A percentile compares a stretch with the other conserved stretches of the same genome.
phyloP scores from a whole-genome alignment of 495 filamentous ascomycete species.

The Aspergillus hancockii region DNA sequence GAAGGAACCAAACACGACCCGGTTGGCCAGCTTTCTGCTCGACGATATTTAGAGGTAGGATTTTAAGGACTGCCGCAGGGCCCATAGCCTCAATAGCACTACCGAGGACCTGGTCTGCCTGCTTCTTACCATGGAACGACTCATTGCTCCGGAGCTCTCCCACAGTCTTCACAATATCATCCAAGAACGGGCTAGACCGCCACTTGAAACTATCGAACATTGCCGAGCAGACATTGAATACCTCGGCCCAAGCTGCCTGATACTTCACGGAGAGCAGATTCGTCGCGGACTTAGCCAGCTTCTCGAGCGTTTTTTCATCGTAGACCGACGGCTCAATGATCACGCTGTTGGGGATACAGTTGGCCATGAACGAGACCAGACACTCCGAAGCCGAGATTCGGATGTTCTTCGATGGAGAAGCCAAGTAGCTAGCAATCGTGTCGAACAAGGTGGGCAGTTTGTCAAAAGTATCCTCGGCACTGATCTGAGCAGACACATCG shows the following conservation, averaged over 20 bases:
- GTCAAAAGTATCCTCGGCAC: constrained; percentile 82
- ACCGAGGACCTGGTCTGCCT: constrained; percentile 85
- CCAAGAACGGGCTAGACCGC: constrained; percentile 75
- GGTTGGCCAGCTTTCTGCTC: constrained; percentile 73
- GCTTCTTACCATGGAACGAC: constrained; percentile 90
- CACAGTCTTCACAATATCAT: constrained; percentile 69
- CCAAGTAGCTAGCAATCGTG: constrained; percentile 74
- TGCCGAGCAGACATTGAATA: constrained; percentile 85
- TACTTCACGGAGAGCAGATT: constrained; percentile 84
- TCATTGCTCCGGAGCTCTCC: constrained; percentile 88
- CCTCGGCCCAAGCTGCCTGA: constrained; percentile 92
- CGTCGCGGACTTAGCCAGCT: constrained; percentile 65
- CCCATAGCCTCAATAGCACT: constrained; percentile 87
- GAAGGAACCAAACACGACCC: constrained; percentile 92
- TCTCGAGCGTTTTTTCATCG: constrained; percentile 81
- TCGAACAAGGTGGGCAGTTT: constrained; percentile 81
- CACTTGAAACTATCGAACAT: constrained; percentile 86
- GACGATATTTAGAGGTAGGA: constrained; percentile 82
- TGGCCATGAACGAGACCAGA: constrained; percentile 84
- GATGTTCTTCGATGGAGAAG: constrained; percentile 87
- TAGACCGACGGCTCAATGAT: constrained; percentile 84
- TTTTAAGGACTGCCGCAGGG: constrained; percentile 72
- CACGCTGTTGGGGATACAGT: constrained; percentile 77
- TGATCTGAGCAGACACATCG: constrained; percentile 86
- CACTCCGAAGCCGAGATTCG: constrained; percentile 92